Base-by-base conservation (phyloP, 331 rosid genomes). In the Spiraea crenata region DNA sequence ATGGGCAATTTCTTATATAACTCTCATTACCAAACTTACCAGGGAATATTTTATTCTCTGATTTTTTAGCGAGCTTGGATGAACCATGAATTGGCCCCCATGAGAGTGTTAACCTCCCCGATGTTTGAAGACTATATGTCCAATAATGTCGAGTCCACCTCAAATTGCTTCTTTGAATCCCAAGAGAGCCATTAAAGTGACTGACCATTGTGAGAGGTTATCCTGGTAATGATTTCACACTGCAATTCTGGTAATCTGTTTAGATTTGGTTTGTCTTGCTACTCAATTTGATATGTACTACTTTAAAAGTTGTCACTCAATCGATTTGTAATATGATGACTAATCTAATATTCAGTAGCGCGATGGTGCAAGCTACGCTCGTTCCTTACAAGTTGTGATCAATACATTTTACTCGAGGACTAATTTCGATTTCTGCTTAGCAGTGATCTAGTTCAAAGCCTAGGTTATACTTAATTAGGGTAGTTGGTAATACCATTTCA, bases 141-240 rank as follows among this genome's bases (percentile, higher is more conserved):
- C n/a, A n/a, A n/a, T n/a, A n/a, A n/a, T n/a, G n/a, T n/a, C n/a
- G n/a, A n/a, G n/a, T n/a, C n/a, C n/a, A n/a, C n/a, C n/a, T n/a
- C n/a, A n/a, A n/a, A n/a, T n/a, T n/a, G n/a, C n/a, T n/a, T n/a
- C n/a, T n/a, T n/a, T n/a, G n/a, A n/a, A n/a, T n/a, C n/a, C n/a
- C n/a, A n/a, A n/a, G n/a, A n/a, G n/a, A n/a, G n/a, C n/a, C n/a
- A n/a, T n/a, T n/a, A n/a, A n/a, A n/a, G n/a, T n/a, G n/a, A n/a
- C n/a, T n/a, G n/a, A n/a, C n/a, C n/a, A n/a, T n/a, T n/a, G n/a
- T n/a, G n/a, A n/a, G n/a, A n/a, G n/a, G n/a, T n/a, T n/a, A n/a
- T n/a, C n/a, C 73, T 82, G 73, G 15, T 67, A 44, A 66, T 64
- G 79, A 77, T 69, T 69, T 64, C 63, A 20, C 60, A 15, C 74